Evolutionary conservation across 176 grass and related monocot species (phyloP), one percentile per base, ranked within the genome.

Genomic region (Ensete glaucum): DNA sequence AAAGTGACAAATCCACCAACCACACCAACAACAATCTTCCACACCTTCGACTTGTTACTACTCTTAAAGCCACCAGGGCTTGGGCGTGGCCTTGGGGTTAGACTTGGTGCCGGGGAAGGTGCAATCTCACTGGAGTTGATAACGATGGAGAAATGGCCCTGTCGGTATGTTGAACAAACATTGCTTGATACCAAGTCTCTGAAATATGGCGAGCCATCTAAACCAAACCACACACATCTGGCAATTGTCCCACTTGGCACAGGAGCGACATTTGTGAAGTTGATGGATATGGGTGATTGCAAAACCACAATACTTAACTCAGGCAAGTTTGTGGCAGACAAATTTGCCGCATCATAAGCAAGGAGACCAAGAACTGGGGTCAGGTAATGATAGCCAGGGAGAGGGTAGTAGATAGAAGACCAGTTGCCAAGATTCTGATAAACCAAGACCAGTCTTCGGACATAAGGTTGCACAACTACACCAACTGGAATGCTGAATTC

Each of bases 91-190:
- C 54, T 54, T 0, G 80, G 67, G 16, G 81, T 10, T 56, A 76
- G 23, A 60, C 79, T 2, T 3, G 89, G 87, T 13, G 77, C 51
- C 7, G 81, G 79, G 54, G 83, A 11, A 79, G 90, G 86, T 86
- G 81, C 67, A 67, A 91, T 62, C 54, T 55, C 82, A 2, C 67
- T 94, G 5, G 86, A 85, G 76, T 99, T 99, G 27, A 91, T 84
- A 67, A 90, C 90, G 25, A 99, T 91, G 0, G 90, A 90, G 24
- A 99, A 82, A 76, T 94, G 95, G 23, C 95, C 90, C 63, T 77
- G 85, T 4, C 81, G 84, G 50, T 76, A 89, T 1, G 82, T 85
- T 2, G 77, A 55, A 70, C 95, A 99, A 9, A 77, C 53, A 52
- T 85, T 81, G 67, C 48, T 82, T 22, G 60, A 78, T 67, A 77